A percentile compares a stretch with the other conserved stretches of the same genome.
Conservation (phyloP, 2,329 filamentous ascomycete genomes). For the Furcasterigmium furcatum region DNA sequence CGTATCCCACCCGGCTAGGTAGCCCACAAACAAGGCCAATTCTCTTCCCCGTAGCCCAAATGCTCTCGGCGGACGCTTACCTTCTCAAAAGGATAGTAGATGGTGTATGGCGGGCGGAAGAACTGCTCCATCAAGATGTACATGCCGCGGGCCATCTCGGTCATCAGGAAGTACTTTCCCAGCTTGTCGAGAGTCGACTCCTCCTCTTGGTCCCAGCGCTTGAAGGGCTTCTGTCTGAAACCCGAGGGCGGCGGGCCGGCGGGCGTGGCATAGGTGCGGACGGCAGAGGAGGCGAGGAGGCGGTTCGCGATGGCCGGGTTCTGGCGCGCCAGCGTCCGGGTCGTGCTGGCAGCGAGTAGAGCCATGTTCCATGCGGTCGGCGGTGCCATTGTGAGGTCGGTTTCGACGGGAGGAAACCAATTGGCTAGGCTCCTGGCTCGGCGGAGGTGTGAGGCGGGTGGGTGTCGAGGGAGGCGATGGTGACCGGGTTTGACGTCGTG, state of each 20-base stretch:
- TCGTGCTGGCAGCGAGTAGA: slow-evolving; percentile 11
- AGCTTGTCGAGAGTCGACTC: slow-evolving; percentile 79
- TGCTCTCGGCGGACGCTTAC: no score
- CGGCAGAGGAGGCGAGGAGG: slow-evolving; percentile 10
- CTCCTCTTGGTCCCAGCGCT: slow-evolving; percentile 76
- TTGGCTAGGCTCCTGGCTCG: slow-evolving; percentile 5
- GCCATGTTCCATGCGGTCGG: slow-evolving; percentile 9
- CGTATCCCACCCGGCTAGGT: background rate
- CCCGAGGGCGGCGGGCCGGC: slow-evolving; percentile 73
- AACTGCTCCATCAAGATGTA: slow-evolving; percentile 97
- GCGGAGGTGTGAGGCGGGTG: slow-evolving; percentile 4
- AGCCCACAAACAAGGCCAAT: background rate
- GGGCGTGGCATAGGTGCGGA: slow-evolving; percentile 59
- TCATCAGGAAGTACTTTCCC: slow-evolving; percentile 91
- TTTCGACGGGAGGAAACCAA: slow-evolving; percentile 7
- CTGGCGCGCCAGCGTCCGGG: slow-evolving; percentile 8
- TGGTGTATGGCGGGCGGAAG: slow-evolving; percentile 97
- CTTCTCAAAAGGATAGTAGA: slow-evolving; percentile 99
- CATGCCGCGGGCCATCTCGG: slow-evolving; percentile 97
- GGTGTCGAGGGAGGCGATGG: slow-evolving; percentile 2
- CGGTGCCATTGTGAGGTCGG: slow-evolving; percentile 5
- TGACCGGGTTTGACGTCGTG: slow-evolving; percentile 2
- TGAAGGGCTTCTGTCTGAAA: slow-evolving; percentile 73
- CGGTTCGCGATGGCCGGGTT: slow-evolving; percentile 8
- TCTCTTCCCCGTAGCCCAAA: background rate